These are phyloP conservation scores for Ricinus communis DNA, from an alignment of 345 rosid species.

Conservation along the genomic window DNA sequence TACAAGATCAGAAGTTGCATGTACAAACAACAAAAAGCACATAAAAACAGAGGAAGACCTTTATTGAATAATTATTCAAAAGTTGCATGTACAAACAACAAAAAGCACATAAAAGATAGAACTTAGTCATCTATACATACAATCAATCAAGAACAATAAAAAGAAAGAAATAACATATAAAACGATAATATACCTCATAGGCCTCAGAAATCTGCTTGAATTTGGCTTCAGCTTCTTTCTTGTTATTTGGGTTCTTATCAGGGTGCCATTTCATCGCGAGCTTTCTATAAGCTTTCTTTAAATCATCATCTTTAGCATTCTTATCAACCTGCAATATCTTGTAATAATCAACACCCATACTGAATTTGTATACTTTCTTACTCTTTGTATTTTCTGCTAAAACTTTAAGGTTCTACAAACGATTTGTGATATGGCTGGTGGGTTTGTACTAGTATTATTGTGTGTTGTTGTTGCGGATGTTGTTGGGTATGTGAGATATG, in stretches of 20 bases:
- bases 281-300: slow-evolving; percentile 82
- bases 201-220: slow-evolving; percentile 92
- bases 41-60: neutral
- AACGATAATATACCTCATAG: slow-evolving; percentile 53
- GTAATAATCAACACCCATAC: slow-evolving; percentile 58
- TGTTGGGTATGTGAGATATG: too few relatives aligned
- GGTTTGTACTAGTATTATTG: neutral
- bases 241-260: slow-evolving; percentile 82
- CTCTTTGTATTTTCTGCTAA: neutral
- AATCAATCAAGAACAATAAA: neutral
- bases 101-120: neutral
- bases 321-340: slow-evolving; percentile 61
- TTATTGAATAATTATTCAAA: too few relatives aligned
- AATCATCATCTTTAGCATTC: slow-evolving; percentile 66
- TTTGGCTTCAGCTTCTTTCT: slow-evolving; percentile 76
- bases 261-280: slow-evolving; percentile 97
- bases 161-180: neutral
- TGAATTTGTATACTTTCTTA: neutral
- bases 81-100: too few relatives aligned
- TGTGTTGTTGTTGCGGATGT: too few relatives aligned
- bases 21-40: neutral
- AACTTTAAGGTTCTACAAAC: too few relatives aligned
- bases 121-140: too few relatives aligned
- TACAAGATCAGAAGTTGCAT: too few relatives aligned
- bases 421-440: neutral